These are phyloP conservation scores for Nakazawaea ernobii DNA, from an alignment of 805 yeast genomes.

Conservation along the genomic window DNA sequence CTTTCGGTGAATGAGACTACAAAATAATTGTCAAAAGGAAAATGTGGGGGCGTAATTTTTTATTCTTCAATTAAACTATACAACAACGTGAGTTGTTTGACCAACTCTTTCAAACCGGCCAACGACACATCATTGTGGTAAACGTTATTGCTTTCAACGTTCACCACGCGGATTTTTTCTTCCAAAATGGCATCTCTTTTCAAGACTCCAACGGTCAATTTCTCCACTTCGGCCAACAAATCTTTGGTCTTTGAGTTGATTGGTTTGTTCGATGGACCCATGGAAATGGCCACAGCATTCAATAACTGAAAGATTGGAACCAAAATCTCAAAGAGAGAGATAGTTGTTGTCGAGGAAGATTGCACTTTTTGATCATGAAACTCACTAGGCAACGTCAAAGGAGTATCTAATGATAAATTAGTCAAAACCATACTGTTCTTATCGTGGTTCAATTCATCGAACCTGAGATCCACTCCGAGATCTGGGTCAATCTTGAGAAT, in stretches of 20 bases:
- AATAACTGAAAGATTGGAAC: constrained; percentile 72
- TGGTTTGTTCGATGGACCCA: constrained; percentile 69
- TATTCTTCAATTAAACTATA: constrained; percentile 17
- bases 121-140: constrained; percentile 9
- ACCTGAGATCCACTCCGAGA: constrained; percentile 54
- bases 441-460: constrained; percentile 29
- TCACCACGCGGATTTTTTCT: constrained; percentile 9
- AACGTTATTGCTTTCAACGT: constrained; percentile 1
- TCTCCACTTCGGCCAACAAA: constrained; percentile 46
- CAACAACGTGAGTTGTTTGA: constrained; percentile 23
- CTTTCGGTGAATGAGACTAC: not conserved
- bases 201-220: constrained; percentile 54
- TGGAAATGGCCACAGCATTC: constrained; percentile 58
- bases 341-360: constrained; percentile 10
- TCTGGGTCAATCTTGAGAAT: constrained; percentile 73
- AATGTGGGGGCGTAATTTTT: not conserved
- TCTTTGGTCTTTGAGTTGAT: constrained; percentile 48
- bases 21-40: not conserved
- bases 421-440: constrained; percentile 29
- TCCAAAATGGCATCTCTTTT: constrained; percentile 32
- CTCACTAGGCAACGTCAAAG: constrained; percentile 29
- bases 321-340: constrained; percentile 62
- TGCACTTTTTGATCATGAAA: constrained; percentile 16
- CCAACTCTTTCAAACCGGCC: constrained; percentile 18
- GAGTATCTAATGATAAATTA: constrained; percentile 47